These are phyloP conservation scores for Lasiosphaeria miniovina DNA, from an alignment of 495 filamentous ascomycete species.

Conservation along the genomic window DNA sequence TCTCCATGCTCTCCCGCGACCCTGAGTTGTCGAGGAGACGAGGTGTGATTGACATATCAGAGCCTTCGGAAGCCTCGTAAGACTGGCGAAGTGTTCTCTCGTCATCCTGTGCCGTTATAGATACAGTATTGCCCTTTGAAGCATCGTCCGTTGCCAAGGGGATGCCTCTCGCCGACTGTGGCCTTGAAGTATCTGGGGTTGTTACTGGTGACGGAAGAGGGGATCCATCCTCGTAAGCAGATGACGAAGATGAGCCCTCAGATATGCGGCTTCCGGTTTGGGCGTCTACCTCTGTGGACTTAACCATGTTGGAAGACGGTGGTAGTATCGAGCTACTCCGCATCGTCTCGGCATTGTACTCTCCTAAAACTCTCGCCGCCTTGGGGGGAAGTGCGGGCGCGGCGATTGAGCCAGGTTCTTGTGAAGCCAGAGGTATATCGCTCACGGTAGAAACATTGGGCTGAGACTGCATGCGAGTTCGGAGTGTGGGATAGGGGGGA, in stretches of 20 bases:
- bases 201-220: slow-evolving; percentile 37
- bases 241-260: slow-evolving; percentile 45
- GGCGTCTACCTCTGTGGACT: slow-evolving; percentile 12
- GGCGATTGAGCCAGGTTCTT: slow-evolving; percentile 2
- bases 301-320: slow-evolving; percentile 5
- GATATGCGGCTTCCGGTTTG: slow-evolving; percentile 28
- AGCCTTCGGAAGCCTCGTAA: slow-evolving; percentile 11
- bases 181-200: slow-evolving; percentile 47
- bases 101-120: slow-evolving; percentile 17
- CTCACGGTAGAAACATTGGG: slow-evolving; percentile 5
- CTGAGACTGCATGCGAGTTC: slow-evolving; percentile 18
- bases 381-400: background rate
- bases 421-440: background rate
- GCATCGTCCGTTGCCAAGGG: slow-evolving; percentile 13
- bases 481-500: slow-evolving; percentile 18
- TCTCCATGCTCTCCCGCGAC: slow-evolving; percentile 4
- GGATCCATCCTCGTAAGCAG: slow-evolving; percentile 42
- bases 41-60: slow-evolving; percentile 27
- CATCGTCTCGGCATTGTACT: slow-evolving; percentile 11
- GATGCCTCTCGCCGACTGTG: slow-evolving; percentile 39
- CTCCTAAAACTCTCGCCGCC: background rate
- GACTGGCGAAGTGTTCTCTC: slow-evolving; percentile 24
- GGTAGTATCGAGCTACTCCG: background rate
- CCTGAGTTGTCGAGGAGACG: slow-evolving; percentile 14
- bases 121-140: background rate